Evolutionary conservation across 352 stramenopile species (phyloP).

Genomic region (Globisporangium sylvaticum): DNA sequence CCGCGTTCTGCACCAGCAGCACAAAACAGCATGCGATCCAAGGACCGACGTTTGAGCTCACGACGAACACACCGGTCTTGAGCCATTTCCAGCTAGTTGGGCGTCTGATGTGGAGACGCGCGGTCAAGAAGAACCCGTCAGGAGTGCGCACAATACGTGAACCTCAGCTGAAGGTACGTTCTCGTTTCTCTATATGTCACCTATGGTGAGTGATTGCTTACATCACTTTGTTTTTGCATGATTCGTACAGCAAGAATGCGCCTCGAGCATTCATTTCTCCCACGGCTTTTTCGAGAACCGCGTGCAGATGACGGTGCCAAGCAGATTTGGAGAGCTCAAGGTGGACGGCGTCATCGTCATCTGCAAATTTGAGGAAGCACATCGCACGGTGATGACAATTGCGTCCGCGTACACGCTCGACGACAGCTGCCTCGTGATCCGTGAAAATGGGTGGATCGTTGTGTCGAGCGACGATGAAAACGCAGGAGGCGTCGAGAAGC

Average conservation of each 20-base stretch:
- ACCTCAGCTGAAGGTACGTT: neutral
- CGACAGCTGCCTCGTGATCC: neutral
- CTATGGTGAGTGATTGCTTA: no score
- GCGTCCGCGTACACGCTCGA: neutral
- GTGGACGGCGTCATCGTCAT: neutral
- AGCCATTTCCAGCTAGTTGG: neutral
- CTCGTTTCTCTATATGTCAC: no score
- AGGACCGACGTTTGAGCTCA: constrained; percentile 8
- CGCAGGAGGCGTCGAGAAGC: neutral
- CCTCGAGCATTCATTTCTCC: neutral
- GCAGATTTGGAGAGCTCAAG: neutral
- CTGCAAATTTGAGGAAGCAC: neutral
- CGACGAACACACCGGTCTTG: constrained; percentile 1
- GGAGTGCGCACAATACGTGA: neutral
- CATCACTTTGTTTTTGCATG: no score
- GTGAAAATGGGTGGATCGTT: neutral
- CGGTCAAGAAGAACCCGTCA: neutral
- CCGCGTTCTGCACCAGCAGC: constrained; percentile 1
- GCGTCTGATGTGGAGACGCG: constrained; percentile 1
- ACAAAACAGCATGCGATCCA: constrained; percentile 1
- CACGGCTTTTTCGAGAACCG: neutral
- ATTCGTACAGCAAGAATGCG: neutral
- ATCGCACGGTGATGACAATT: neutral
- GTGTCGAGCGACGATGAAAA: neutral
- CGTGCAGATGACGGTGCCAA: neutral